Conservation (phyloP, 2,329 filamentous ascomycete species). For the Microdochium trichocladiopsis region DNA sequence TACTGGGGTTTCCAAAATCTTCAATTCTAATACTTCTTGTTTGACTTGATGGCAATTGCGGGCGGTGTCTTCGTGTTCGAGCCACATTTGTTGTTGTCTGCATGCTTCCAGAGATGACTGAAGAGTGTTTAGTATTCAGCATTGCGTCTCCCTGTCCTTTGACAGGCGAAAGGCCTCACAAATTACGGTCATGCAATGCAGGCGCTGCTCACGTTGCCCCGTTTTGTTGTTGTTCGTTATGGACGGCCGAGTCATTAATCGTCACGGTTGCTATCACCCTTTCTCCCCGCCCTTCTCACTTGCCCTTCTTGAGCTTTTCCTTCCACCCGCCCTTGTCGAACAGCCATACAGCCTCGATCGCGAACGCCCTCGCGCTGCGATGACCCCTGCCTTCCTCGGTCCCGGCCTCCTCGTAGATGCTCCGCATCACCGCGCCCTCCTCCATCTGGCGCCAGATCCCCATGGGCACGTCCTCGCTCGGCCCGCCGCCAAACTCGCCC, state of each 20-base stretch:
- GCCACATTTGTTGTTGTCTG: too few relatives aligned
- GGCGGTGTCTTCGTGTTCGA: too few relatives aligned
- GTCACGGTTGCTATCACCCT: too few relatives aligned
- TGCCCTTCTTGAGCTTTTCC: constrained; percentile 49
- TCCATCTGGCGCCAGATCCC: constrained; percentile 80
- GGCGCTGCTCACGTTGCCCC: too few relatives aligned
- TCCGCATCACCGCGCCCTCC: constrained; percentile 69
- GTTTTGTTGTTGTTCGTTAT: too few relatives aligned
- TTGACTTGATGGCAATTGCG: background rate
- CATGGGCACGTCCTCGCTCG: constrained; percentile 57
- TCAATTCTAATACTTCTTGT: constrained; percentile 1
- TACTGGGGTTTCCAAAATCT: background rate
- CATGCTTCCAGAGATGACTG: too few relatives aligned
- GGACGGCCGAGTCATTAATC: too few relatives aligned
- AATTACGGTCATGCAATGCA: too few relatives aligned
- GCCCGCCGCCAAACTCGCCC: constrained; percentile 63
- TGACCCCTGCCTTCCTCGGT: constrained; percentile 60
- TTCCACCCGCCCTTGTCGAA: constrained; percentile 67
- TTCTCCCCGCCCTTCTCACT: constrained; percentile 18
- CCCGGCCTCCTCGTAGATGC: constrained; percentile 67
- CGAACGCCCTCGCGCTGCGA: constrained; percentile 74
- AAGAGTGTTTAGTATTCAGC: too few relatives aligned
- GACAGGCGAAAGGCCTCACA: too few relatives aligned
- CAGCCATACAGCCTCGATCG: constrained; percentile 83
- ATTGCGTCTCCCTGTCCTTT: too few relatives aligned